Conservation (phyloP, 164 flowering plant species). For the Vitis vinifera region ASM3070453v1 NC_081811.1:22505501-22506000, state of each 20-base stretch:
- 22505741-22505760: not conserved
- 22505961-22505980: constrained; percentile 1
- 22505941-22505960: not conserved
- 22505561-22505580: too few species aligned
- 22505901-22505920: constrained; percentile 40
- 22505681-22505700: too few species aligned
- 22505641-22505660: too few species aligned
- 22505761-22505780: not conserved
- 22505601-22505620: too few species aligned
- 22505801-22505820: constrained; percentile 38
- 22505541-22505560: too few species aligned
- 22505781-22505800: not conserved
- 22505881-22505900: constrained; percentile 46
- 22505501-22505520: too few species aligned
- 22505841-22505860: constrained; percentile 58
- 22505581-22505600: too few species aligned
- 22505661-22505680: not conserved
- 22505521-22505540: too few species aligned
- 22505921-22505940: not conserved
- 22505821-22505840: constrained; percentile 32
- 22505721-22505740: not conserved
- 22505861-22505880: constrained; percentile 50
- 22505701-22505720: not conserved
- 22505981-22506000: constrained; percentile 45
- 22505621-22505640: too few species aligned